Evolutionary conservation across 2,329 filamentous ascomycete genomes (phyloP), one percentile per base, ranked within the genome.

Genomic region (Tolypocladium amazonense): DNA sequence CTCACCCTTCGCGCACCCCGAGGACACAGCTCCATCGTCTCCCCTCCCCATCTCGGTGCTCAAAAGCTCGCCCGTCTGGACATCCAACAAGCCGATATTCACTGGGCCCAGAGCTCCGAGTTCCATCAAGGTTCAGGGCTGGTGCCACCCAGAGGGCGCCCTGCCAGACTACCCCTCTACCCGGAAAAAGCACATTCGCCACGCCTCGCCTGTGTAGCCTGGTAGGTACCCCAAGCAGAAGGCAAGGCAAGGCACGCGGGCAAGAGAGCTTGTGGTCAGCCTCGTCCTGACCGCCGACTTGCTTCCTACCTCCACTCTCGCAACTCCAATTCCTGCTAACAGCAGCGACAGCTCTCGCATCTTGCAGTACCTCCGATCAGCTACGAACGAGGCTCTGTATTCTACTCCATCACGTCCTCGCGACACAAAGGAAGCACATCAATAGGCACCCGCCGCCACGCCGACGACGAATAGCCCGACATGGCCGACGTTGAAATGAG

Each of bases 401-500:
- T 5, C 30, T 54, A 14, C 50, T 23, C 30, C 50, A 14, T 37
- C 11, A 23, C 30, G 30, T 4, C n/a, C 50, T 54, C 30, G 14
- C 9, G 9, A 25, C 43, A 23, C 50, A 23, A 54, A 5, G 15
- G 5, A 53, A 35, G 50, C 50, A n/a, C 30, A 15, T 23, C 50
- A n/a, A 54, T 11, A 33, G 18, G 27, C 50, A 35, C 9, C 30
- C 30, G 11, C 30, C 50, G 9, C 37, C n/a, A 23, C 50, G 50
- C 50, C 30, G 30, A 35, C 30, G 33, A 8, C 20, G n/a, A 35
- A 18, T 33, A 23, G 50, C 30, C 38, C 62, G 23, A 3, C 64
- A 97, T 97, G 94, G 90, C 92, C 61, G 94, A 99, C 76, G 88
- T 97, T 57, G 92, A 97, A 70, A 97, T 97, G 94, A 89, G 90